Conservation (phyloP, 306 rosid genomes). For the Hippophae gyantsensis region DNA sequence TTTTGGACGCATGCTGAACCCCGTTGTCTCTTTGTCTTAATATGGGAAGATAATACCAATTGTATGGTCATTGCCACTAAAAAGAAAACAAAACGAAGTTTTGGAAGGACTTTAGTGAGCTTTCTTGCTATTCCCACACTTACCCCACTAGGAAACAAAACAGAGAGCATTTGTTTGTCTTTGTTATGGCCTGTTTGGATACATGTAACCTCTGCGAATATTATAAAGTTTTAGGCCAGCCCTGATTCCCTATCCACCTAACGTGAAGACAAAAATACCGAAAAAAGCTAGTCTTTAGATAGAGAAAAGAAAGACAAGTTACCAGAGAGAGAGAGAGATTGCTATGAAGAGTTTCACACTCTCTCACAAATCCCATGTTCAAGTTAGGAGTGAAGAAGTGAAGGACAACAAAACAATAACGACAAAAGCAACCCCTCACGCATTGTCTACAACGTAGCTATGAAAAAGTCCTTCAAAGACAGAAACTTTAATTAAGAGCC, state of each 20-base stretch:
- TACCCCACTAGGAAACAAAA: conserved; percentile 45
- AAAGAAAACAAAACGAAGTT: conserved; percentile 34
- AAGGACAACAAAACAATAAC: conserved; percentile 46
- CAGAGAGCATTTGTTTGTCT: conserved; percentile 40
- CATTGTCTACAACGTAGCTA: conserved; percentile 63
- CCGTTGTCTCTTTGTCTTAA: conserved; percentile 45
- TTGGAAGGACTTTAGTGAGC: conserved; percentile 31
- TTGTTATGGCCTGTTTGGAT: conserved; percentile 59
- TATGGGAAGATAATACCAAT: conserved; percentile 44
- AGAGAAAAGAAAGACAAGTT: conserved; percentile 13
- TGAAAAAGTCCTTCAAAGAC: conserved; percentile 30
- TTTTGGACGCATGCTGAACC: conserved; percentile 40
- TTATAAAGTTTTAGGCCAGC: conserved; percentile 23
- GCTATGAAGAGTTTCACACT: conserved; percentile 13
- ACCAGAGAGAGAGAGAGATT: background rate
- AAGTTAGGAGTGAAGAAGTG: conserved; percentile 29
- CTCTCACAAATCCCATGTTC: conserved; percentile 50
- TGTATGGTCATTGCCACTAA: conserved; percentile 36
- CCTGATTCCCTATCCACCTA: conserved; percentile 55
- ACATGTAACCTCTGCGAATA: conserved; percentile 39
- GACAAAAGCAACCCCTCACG: conserved; percentile 61
- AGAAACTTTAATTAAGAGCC: conserved; percentile 21
- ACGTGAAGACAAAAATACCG: conserved; percentile 37
- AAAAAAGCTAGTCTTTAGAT: conserved; percentile 4
- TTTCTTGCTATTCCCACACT: conserved; percentile 34